Conservation (phyloP, 2,329 filamentous ascomycete species). For the Neurospora crassa region DNA sequence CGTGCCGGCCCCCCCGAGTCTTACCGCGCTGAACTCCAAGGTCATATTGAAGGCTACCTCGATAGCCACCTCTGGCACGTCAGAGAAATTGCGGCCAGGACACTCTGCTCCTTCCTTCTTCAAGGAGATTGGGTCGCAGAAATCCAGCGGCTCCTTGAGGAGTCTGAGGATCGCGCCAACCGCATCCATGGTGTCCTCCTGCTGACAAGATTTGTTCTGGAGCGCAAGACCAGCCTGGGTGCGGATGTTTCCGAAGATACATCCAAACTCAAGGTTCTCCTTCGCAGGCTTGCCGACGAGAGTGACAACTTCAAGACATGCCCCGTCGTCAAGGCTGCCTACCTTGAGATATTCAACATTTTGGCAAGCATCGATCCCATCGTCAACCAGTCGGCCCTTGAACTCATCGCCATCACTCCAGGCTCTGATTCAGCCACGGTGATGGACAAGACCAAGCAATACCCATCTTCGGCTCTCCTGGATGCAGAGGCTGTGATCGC, state of each 20-base stretch:
- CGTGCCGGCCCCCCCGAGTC: constrained; percentile 56
- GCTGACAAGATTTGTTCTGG: constrained; percentile 45
- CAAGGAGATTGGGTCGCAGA: constrained; percentile 37
- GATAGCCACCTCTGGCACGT: constrained; percentile 70
- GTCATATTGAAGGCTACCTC: constrained; percentile 52
- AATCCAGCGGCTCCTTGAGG: constrained; percentile 28
- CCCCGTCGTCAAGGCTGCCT: constrained; percentile 35
- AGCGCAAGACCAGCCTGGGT: constrained; percentile 40
- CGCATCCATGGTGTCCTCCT: constrained; percentile 49
- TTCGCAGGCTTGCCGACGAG: not conserved
- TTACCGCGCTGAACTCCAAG: constrained; percentile 44
- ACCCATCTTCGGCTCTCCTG: constrained; percentile 18
- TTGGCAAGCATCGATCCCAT: constrained; percentile 23
- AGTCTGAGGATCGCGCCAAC: constrained; percentile 31
- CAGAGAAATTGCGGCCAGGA: constrained; percentile 69
- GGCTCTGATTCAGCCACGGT: not conserved
- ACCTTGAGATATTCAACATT: constrained; percentile 37
- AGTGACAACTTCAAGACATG: constrained; percentile 12
- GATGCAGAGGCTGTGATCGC: constrained; percentile 22
- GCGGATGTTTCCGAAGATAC: constrained; percentile 21
- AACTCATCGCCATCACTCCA: not conserved
- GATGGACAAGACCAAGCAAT: constrained; percentile 8
- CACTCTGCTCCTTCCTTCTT: constrained; percentile 54
- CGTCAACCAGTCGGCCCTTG: not conserved
- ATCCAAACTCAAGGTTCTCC: constrained; percentile 2